Conservation (phyloP, 106 monocot genomes). For the Dactylorhiza incarnata region DNA sequence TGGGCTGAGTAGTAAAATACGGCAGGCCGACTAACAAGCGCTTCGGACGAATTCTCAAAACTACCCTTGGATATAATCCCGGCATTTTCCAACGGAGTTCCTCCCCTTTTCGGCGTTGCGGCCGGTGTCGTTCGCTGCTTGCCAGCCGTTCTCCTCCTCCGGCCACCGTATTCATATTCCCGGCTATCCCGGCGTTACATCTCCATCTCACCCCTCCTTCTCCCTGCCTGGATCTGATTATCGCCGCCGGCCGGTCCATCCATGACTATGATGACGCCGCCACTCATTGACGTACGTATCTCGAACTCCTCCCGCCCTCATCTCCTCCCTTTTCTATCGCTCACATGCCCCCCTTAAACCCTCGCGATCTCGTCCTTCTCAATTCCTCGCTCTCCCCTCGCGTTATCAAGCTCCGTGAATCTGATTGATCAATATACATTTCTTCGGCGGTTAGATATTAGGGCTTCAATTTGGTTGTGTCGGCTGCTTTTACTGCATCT, state of each 20-base stretch:
- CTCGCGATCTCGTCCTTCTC: not conserved
- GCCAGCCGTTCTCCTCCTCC: not conserved
- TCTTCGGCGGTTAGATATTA: not conserved
- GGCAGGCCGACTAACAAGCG: not conserved
- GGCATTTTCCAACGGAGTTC: not conserved
- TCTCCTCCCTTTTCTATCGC: not conserved
- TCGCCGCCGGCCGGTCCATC: slow-evolving; percentile 11
- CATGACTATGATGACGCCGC: slow-evolving; percentile 65
- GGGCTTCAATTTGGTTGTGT: slow-evolving; percentile 7
- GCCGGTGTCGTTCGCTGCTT: not conserved
- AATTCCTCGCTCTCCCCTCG: not conserved
- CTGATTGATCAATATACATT: slow-evolving; percentile 2
- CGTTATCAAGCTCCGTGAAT: not conserved
- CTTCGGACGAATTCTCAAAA: not conserved
- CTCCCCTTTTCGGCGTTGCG: not conserved
- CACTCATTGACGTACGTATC: slow-evolving; percentile 39
- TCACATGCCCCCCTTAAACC: not conserved
- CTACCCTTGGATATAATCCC: not conserved
- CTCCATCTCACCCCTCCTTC: not conserved
- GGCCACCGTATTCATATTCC: not conserved
- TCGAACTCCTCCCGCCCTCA: not conserved
- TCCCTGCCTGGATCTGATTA: not conserved
- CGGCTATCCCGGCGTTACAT: too few relatives aligned
- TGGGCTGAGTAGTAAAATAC: too few relatives aligned
- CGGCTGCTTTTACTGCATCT: slow-evolving; percentile 14